A percentile compares a stretch with the other conserved stretches of the same genome.
phyloP scores from a whole-genome alignment of 306 rosid genomes.

The Crataegus laevigata region DNA sequence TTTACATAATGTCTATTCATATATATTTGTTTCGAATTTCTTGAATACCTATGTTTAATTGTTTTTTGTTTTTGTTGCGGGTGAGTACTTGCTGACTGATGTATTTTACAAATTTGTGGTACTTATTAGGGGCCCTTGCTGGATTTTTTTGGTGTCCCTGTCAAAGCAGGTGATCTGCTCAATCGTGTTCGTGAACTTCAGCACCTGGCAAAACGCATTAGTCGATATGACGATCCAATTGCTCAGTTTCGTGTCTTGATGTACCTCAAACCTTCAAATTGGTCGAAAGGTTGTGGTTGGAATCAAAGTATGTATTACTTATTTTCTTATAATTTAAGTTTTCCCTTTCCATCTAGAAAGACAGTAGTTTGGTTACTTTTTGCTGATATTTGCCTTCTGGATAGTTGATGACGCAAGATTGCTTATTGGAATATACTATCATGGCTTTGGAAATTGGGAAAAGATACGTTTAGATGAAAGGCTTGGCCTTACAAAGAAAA shows the following conservation, averaged over 20 bases:
- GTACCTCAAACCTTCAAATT: conserved; percentile 87
- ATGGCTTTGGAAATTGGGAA: conserved; percentile 99
- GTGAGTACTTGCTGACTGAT: conserved; percentile 5
- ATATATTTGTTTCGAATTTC: not conserved
- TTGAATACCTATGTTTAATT: not conserved
- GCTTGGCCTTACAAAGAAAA: conserved; percentile 86
- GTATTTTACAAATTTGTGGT: conserved; percentile 16
- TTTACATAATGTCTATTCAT: not conserved
- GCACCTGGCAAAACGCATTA: conserved; percentile 83
- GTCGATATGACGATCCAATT: conserved; percentile 88
- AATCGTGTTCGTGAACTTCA: conserved; percentile 92
- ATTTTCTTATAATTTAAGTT: not conserved
- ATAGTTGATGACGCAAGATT: conserved; percentile 98
- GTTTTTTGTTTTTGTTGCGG: not conserved
- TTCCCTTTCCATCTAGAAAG: not conserved
- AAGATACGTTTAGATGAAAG: conserved; percentile 85
- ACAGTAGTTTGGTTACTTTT: conserved; percentile 14
- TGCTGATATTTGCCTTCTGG: conserved; percentile 13
- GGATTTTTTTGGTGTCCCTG: conserved; percentile 93
- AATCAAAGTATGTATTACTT: conserved; percentile 75
- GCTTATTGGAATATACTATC: conserved; percentile 86
- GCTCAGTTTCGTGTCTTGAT: conserved; percentile 79
- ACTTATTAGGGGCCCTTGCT: conserved; percentile 79
- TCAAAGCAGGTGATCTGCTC: conserved; percentile 82
- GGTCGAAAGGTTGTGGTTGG: conserved; percentile 99